phyloP scores from a whole-genome alignment of 2,329 filamentous ascomycete species.

The Pestalotiopsis sp. region DNA sequence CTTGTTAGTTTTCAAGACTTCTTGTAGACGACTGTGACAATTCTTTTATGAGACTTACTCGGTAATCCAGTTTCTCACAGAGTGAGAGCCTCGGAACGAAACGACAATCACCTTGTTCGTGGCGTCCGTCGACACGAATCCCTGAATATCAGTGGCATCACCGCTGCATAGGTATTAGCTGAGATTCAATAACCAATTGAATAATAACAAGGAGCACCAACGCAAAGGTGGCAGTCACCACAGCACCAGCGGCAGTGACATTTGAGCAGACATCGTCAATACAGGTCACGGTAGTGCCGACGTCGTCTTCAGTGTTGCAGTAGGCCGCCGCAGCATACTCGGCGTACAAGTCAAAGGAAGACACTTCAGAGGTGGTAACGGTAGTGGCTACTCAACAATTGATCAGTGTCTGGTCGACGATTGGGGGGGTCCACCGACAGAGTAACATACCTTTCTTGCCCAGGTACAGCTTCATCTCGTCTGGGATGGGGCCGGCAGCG shows the following conservation, averaged over 20 bases:
- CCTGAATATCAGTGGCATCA: conserved; percentile 48
- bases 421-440: neutral
- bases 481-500: conserved; percentile 23
- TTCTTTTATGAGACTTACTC: conserved; percentile 37
- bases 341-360: conserved; percentile 48
- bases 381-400: neutral
- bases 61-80: conserved; percentile 63
- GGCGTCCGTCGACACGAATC: conserved; percentile 54
- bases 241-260: conserved; percentile 45
- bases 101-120: conserved; percentile 57
- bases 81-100: conserved; percentile 60
- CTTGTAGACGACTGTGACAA: neutral
- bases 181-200: neutral
- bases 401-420: neutral
- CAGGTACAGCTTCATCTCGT: conserved; percentile 21
- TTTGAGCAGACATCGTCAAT: conserved; percentile 43
- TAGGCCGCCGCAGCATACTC: conserved; percentile 56
- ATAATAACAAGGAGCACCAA: conserved; percentile 23
- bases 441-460: conserved; percentile 34
- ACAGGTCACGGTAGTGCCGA: conserved; percentile 46
- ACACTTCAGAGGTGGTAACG: conserved; percentile 31
- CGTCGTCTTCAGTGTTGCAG: conserved; percentile 49
- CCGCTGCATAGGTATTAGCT: conserved; percentile 27
- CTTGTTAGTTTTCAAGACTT: conserved; percentile 10
- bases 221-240: conserved; percentile 45